phyloP scores from a whole-genome alignment of 1,139 yeast species.

The Diutina mesorugosa region DNA sequence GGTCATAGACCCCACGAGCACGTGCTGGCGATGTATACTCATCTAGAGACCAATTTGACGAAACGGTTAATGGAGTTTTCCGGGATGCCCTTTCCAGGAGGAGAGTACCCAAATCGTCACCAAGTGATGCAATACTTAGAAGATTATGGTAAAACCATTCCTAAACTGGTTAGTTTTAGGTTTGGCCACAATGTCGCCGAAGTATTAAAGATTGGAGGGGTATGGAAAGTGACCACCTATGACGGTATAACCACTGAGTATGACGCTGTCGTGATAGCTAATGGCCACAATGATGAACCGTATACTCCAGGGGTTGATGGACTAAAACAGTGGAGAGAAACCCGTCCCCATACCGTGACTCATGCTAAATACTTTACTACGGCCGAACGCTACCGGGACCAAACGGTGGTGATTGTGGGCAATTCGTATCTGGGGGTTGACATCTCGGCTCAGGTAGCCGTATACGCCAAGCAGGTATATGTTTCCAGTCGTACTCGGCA shows the following conservation, averaged over 20 bases:
- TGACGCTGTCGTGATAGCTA: slow-evolving; percentile 44
- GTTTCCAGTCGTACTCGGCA: slow-evolving; percentile 19
- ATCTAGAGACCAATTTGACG: slow-evolving; percentile 34
- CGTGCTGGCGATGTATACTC: slow-evolving; percentile 33
- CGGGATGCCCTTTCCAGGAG: slow-evolving; percentile 20
- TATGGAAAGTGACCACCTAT: slow-evolving; percentile 10
- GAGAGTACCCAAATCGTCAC: slow-evolving; percentile 22
- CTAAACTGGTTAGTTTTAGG: slow-evolving; percentile 12
- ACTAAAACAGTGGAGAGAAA: slow-evolving; percentile 30
- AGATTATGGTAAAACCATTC: slow-evolving; percentile 19
- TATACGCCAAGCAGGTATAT: slow-evolving; percentile 24
- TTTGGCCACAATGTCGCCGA: slow-evolving; percentile 13
- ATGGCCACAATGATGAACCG: slow-evolving; percentile 48
- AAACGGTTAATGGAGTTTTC: slow-evolving; percentile 30
- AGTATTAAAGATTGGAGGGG: slow-evolving; percentile 7
- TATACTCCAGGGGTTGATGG: slow-evolving; percentile 43
- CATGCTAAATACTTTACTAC: slow-evolving; percentile 52
- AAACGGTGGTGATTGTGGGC: slow-evolving; percentile 34
- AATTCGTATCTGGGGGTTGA: slow-evolving; percentile 36
- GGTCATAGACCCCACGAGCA: slow-evolving; percentile 12
- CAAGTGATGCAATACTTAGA: slow-evolving; percentile 26
- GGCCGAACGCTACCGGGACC: slow-evolving; percentile 23
- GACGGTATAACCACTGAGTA: slow-evolving; percentile 12
- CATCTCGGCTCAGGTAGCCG: slow-evolving; percentile 29
- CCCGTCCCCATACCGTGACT: slow-evolving; percentile 31